Conservation (phyloP, 169 alveolate species). For the Plasmodium chabaudi region DNA sequence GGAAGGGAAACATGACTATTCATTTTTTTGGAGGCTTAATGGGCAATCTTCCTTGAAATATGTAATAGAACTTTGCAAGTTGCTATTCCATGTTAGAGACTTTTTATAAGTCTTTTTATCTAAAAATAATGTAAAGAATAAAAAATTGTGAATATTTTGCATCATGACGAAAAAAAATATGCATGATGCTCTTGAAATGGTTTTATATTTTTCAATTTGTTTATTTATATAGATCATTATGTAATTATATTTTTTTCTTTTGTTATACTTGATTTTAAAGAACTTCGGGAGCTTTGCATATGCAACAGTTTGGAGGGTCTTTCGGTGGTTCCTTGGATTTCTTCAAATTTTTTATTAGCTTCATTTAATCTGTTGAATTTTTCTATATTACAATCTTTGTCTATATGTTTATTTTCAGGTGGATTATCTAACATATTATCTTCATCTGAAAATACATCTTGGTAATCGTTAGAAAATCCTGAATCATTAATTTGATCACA, state of each 20-base stretch:
- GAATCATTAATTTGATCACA: background rate
- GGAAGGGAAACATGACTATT: too few relatives aligned
- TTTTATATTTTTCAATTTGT: too few relatives aligned
- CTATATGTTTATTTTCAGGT: background rate
- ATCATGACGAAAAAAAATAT: too few relatives aligned
- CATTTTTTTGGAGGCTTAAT: background rate
- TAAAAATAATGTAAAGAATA: conserved; percentile 4
- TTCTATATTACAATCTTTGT: background rate
- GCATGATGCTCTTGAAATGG: too few relatives aligned
- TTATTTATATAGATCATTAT: too few relatives aligned
- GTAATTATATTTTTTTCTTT: too few relatives aligned
- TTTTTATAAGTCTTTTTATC: conserved; percentile 56
- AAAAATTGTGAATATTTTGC: background rate
- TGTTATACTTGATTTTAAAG: conserved; percentile 48
- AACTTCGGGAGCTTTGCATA: conserved; percentile 73
- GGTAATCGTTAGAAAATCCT: conserved; percentile 19
- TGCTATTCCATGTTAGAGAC: conserved; percentile 76
- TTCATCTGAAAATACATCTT: conserved; percentile 33
- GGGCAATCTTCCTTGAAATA: conserved; percentile 74
- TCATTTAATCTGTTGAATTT: conserved; percentile 11
- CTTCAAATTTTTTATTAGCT: background rate
- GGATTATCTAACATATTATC: conserved; percentile 19
- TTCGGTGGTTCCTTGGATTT: conserved; percentile 8
- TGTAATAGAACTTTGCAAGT: conserved; percentile 63
- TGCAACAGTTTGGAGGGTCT: conserved; percentile 34